These are phyloP conservation scores for Rhinocladiella similis DNA, from an alignment of 2,329 filamentous ascomycete genomes.

Conservation along the genomic window DNA sequence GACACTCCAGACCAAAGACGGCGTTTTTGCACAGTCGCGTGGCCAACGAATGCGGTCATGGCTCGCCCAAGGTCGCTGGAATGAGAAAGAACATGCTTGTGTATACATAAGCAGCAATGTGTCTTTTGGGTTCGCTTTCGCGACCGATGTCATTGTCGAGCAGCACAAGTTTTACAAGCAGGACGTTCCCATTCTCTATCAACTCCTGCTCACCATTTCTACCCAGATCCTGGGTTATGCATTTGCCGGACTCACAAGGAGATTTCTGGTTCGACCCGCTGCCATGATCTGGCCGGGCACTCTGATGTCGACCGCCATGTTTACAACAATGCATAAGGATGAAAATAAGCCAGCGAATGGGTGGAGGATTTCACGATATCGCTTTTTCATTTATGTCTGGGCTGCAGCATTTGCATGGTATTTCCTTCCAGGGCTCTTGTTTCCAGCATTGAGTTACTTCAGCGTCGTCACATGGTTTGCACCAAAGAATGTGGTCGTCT, in stretches of 20 bases:
- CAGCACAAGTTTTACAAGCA: constrained; percentile 89
- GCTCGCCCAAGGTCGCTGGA: constrained; percentile 79
- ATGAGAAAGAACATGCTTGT: constrained; percentile 84
- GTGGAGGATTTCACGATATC: constrained; percentile 79
- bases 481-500: constrained; percentile 79
- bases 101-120: constrained; percentile 90
- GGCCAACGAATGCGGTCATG: constrained; percentile 61
- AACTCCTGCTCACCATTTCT: constrained; percentile 78
- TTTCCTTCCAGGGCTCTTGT: constrained; percentile 77
- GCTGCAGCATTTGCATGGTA: constrained; percentile 74
- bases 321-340: constrained; percentile 79
- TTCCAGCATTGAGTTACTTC: constrained; percentile 85
- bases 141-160: constrained; percentile 83
- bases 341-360: constrained; percentile 80
- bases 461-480: constrained; percentile 87
- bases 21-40: constrained; percentile 16
- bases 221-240: constrained; percentile 86
- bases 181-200: constrained; percentile 72
- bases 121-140: constrained; percentile 85
- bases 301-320: constrained; percentile 86
- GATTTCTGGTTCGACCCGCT: constrained; percentile 79
- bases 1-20: constrained; percentile 46
- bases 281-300: constrained; percentile 93
- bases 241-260: constrained; percentile 77
- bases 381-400: constrained; percentile 79